Percentiles rank a stretch among this genome's conserved stretches.
Conservation (phyloP, 2,329 filamentous ascomycete genomes). For the Ceratocystis diversiconidia region DNA sequence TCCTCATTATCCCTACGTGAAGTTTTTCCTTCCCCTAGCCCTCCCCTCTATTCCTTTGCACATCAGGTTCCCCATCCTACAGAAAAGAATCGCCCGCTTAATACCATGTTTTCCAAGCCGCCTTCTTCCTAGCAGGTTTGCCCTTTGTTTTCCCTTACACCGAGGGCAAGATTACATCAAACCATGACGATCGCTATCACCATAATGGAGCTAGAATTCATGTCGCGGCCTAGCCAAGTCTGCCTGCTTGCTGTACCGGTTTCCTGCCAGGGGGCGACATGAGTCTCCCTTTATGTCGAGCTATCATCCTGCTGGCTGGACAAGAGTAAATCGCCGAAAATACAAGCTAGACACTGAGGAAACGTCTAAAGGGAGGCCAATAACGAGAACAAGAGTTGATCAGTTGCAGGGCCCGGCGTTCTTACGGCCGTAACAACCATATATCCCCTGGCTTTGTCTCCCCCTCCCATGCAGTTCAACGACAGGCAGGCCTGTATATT, state of each 20-base stretch:
- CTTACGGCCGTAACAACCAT: background rate
- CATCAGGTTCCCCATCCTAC: no score
- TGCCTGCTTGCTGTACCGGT: slow-evolving; percentile 3
- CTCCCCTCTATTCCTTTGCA: background rate
- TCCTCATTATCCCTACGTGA: background rate
- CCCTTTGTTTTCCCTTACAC: background rate
- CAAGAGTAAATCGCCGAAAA: background rate
- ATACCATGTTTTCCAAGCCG: background rate
- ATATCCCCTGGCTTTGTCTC: no score
- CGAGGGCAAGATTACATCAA: background rate
- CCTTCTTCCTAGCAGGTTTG: background rate
- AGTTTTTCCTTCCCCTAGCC: background rate
- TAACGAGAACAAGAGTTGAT: background rate
- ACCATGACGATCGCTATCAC: slow-evolving; percentile 1
- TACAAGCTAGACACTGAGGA: background rate
- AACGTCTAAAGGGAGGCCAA: background rate
- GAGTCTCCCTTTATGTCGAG: background rate
- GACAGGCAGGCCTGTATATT: background rate
- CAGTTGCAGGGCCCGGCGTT: background rate
- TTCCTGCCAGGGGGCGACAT: background rate
- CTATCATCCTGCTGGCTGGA: background rate
- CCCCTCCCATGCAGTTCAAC: no score
- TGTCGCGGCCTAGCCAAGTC: background rate
- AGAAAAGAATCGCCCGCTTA: background rate
- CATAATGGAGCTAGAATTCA: background rate